These are phyloP conservation scores for Penicillium sp. DNA, from an alignment of 2,329 filamentous ascomycete species.

Conservation along the genomic window DNA sequence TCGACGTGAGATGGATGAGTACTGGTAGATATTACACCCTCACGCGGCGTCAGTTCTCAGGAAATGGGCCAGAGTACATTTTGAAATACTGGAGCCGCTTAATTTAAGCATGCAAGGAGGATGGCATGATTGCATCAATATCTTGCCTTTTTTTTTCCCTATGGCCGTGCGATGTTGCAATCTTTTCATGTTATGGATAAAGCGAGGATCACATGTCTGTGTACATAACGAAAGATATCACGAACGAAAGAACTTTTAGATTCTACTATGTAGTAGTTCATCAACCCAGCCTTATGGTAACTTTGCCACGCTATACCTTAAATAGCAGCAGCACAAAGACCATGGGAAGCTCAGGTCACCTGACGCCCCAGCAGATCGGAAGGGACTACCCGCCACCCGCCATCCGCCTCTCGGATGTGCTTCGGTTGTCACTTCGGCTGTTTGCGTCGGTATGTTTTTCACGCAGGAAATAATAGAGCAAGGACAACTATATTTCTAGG, in stretches of 20 bases:
- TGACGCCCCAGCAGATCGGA: background rate
- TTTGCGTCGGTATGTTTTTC: background rate
- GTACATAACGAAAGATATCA: constrained; percentile 34
- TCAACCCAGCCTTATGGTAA: background rate
- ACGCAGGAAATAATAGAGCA: no score
- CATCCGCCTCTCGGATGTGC: background rate
- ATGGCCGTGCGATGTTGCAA: background rate
- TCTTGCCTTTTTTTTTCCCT: background rate
- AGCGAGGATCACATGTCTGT: constrained; percentile 16
- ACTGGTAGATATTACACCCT: background rate
- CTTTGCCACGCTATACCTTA: no score
- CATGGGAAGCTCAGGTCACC: no score
- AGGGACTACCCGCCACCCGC: background rate
- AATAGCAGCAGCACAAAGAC: no score
- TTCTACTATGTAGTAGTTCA: background rate
- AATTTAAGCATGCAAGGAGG: background rate
- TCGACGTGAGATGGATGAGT: background rate
- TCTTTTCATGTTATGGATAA: background rate
- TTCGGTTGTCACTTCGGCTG: constrained; percentile 1
- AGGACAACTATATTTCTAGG: no score
- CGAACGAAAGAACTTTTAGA: constrained; percentile 9
- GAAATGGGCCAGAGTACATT: background rate
- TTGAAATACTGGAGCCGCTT: background rate
- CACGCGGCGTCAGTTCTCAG: background rate
- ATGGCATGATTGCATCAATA: background rate